Conservation (phyloP, 148 eudicot genomes). For the Polygonum aviculare region DNA sequence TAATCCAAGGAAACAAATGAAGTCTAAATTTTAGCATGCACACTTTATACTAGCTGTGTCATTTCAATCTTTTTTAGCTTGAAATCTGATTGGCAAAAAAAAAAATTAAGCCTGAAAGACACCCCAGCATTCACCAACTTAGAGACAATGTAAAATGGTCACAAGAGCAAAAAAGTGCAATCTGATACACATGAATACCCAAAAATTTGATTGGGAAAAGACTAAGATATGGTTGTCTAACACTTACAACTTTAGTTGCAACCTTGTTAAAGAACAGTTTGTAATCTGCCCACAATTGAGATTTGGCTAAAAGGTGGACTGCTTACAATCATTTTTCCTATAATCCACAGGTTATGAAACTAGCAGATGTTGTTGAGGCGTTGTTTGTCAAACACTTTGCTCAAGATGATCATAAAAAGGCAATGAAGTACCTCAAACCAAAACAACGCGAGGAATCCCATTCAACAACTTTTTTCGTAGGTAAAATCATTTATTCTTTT, state of each 20-base stretch:
- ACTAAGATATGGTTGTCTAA: constrained; percentile 41
- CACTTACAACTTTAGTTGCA: constrained; percentile 6
- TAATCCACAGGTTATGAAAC: constrained; percentile 48
- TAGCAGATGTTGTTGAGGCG: constrained; percentile 79
- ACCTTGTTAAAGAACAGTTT: background rate
- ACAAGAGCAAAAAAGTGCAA: constrained; percentile 20
- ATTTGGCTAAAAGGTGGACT: background rate
- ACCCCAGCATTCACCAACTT: constrained; percentile 9
- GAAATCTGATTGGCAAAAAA: constrained; percentile 19
- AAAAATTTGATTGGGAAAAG: constrained; percentile 17
- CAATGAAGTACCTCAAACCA: constrained; percentile 92
- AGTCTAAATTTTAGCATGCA: background rate
- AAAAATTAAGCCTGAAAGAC: background rate
- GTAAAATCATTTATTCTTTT: constrained; percentile 26
- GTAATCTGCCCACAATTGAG: background rate
- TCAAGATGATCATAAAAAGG: constrained; percentile 71
- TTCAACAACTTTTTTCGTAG: constrained; percentile 81
- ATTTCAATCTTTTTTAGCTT: background rate
- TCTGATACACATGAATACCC: constrained; percentile 16
- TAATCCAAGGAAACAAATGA: background rate
- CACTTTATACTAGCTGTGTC: background rate
- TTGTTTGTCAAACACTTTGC: constrained; percentile 70
- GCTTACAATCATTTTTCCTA: background rate
- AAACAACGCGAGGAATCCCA: constrained; percentile 83
- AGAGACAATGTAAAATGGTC: constrained; percentile 43